Base-by-base conservation (phyloP, 305 asterid genomes). In the Coffea humblotiana region DNA sequence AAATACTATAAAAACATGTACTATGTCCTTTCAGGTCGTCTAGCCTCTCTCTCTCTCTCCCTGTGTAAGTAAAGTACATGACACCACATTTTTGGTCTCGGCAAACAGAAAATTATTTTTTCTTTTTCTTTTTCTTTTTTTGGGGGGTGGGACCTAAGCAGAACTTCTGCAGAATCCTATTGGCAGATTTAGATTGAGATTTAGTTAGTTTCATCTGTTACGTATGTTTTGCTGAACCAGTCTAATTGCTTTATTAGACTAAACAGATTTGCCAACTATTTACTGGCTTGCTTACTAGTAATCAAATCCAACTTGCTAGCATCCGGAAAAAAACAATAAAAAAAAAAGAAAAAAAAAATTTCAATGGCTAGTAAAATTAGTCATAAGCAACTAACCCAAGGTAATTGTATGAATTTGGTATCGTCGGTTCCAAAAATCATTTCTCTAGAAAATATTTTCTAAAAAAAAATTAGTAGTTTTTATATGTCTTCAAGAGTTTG, bases 31-130 rank as follows among this genome's bases (percentile, higher is more conserved):
- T 69, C n/a, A 18, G 29, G 45, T 78, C 77, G 45, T 78, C 77
- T 43, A n/a, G 32, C n/a, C 21, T 70, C 35, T 32, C 32, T 32
- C 32, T 32, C 49, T 48, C 40, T 58, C 60, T 18, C 18, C 79
- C 25, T 52, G 4, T 78, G 73, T 78, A 72, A 56, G 73, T 70
- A 29, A 51, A 63, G 71, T 23, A 58, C 73, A 45, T 14, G 37
- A 8, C 58, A 47, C 32, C 63, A n/a, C 64, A 64, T 76, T 70
- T 69, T 75, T 71, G 58, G 71, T 76, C 78, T 14, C 29, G 23
- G 25, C 73, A 80, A 52, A 65, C 37, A 77, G 63, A 16, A 37
- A 71, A 47, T 35, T 48, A 61, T 37, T 61, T 43, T 58, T 18
- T 49, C 60, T 27, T 29, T n/a, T 40, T 32, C 32, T n/a, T 52